phyloP scores from a whole-genome alignment of 352 stramenopile genomes.

The Phytophthora sansomeana region DNA sequence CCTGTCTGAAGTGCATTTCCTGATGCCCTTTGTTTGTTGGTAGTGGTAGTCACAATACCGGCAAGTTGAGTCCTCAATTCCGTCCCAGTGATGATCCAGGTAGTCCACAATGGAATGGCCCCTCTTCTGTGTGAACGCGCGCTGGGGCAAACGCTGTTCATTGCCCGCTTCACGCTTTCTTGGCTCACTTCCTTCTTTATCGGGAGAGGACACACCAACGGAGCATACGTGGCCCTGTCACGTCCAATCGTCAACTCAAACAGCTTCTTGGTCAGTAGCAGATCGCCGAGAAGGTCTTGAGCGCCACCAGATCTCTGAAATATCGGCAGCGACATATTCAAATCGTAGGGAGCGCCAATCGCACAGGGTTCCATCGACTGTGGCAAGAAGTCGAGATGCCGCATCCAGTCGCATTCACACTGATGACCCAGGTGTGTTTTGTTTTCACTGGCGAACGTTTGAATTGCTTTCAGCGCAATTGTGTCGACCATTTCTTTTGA shows the following conservation, averaged over 20 bases:
- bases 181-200: neutral
- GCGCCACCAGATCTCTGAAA: neutral
- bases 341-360: neutral
- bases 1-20: neutral
- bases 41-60: neutral
- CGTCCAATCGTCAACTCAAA: neutral
- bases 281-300: neutral
- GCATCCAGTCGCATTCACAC: constrained; percentile 19
- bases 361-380: neutral
- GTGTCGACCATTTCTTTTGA: neutral
- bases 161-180: neutral
- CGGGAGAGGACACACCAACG: constrained; percentile 6
- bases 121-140: constrained; percentile 6
- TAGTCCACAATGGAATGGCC: neutral
- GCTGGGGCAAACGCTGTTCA: neutral
- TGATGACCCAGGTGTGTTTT: constrained; percentile 7
- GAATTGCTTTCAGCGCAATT: neutral
- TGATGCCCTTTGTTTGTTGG: neutral
- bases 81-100: constrained; percentile 6
- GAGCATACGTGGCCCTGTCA: neutral
- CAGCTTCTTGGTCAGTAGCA: neutral
- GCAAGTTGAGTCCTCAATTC: neutral
- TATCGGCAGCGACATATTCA: constrained; percentile 3
- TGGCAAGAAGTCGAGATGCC: constrained; percentile 3
- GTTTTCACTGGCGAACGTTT: constrained; percentile 13